Evolutionary conservation across 2,329 filamentous ascomycete genomes (phyloP).

Genomic region (Sporothrix schenckii): DNA sequence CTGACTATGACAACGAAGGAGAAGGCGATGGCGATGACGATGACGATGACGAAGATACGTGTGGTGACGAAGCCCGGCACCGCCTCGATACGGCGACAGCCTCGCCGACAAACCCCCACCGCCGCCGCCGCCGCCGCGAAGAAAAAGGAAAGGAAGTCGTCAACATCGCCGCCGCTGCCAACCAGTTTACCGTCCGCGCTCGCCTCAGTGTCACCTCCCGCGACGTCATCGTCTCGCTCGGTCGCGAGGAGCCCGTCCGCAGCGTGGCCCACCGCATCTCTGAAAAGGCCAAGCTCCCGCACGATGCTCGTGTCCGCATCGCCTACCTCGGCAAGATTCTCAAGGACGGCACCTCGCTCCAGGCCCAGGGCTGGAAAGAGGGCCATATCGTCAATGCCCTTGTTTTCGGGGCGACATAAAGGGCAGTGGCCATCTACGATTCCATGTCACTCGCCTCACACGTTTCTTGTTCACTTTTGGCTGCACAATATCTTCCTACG

Average conservation of each 20-base stretch:
- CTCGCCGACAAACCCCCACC: not conserved
- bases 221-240: conserved; percentile 64
- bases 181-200: conserved; percentile 59
- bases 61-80: conserved; percentile 33
- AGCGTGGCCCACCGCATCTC: conserved; percentile 65
- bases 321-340: conserved; percentile 82
- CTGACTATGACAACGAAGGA: conserved; percentile 37
- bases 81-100: not conserved
- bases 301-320: conserved; percentile 65
- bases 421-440: not conserved
- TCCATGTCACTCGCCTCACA: not conserved
- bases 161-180: conserved; percentile 40
- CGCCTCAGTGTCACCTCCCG: conserved; percentile 67
- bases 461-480: not conserved
- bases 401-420: conserved; percentile 52
- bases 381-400: conserved; percentile 78
- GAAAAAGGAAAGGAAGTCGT: conserved; percentile 57
- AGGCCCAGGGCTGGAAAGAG: conserved; percentile 72
- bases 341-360: conserved; percentile 66
- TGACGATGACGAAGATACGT: conserved; percentile 28
- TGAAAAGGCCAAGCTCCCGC: conserved; percentile 63
- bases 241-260: conserved; percentile 65
- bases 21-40: conserved; percentile 30
- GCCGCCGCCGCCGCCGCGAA: conserved; percentile 44
- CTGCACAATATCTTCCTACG: not conserved